A percentile compares a stretch with the other conserved stretches of the same genome.
Conservation (phyloP, 2,329 filamentous ascomycete genomes). For the Fusarium devonianum region DNA sequence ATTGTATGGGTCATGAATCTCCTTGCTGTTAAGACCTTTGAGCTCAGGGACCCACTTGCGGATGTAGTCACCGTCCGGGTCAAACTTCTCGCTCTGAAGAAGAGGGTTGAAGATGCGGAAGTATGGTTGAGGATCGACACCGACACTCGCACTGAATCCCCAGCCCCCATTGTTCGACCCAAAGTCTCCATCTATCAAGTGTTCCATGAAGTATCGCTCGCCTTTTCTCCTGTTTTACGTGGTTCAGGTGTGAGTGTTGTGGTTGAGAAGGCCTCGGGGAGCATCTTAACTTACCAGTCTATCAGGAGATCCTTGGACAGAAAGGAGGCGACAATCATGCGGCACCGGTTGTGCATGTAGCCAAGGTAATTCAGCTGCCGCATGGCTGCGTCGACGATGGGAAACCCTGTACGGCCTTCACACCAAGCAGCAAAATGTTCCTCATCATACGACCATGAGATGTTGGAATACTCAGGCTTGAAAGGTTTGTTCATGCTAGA, state of each 20-base stretch:
- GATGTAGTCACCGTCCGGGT: slow-evolving; percentile 80
- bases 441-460: slow-evolving; percentile 80
- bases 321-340: slow-evolving; percentile 86
- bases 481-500: slow-evolving; percentile 65
- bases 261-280: background rate
- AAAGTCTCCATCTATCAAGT: slow-evolving; percentile 81
- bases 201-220: slow-evolving; percentile 83
- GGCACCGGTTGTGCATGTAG: slow-evolving; percentile 86
- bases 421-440: slow-evolving; percentile 77
- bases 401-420: slow-evolving; percentile 77
- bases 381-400: slow-evolving; percentile 88
- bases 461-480: slow-evolving; percentile 84
- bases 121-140: slow-evolving; percentile 87
- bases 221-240: slow-evolving; percentile 76
- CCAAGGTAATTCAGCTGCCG: slow-evolving; percentile 72
- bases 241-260: too few species aligned
- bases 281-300: slow-evolving; percentile 66
- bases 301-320: slow-evolving; percentile 80
- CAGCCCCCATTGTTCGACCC: slow-evolving; percentile 75
- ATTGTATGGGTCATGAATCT: slow-evolving; percentile 82
- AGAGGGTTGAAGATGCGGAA: slow-evolving; percentile 91
- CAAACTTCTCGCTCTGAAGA: slow-evolving; percentile 86
- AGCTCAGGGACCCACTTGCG: slow-evolving; percentile 84
- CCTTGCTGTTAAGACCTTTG: slow-evolving; percentile 66
- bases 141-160: slow-evolving; percentile 67